phyloP scores from a whole-genome alignment of 2,329 filamentous ascomycete species.

The Fusarium xyrophilum region DNA sequence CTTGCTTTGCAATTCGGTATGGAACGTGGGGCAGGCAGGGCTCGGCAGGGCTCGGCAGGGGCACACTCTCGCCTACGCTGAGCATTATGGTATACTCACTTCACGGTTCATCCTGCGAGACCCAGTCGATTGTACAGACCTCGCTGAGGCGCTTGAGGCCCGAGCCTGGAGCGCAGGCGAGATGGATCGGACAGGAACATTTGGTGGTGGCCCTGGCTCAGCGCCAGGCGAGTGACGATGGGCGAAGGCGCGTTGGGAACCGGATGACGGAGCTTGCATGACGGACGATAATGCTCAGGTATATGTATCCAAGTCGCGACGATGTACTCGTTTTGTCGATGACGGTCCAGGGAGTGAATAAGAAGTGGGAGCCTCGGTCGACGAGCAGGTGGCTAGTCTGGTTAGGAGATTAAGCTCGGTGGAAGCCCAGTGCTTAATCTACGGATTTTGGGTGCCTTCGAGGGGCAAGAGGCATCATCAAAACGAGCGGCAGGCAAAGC shows the following conservation, averaged over 20 bases:
- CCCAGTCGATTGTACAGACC: conserved; percentile 57
- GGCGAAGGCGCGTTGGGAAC: conserved; percentile 58
- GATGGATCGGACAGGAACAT: conserved; percentile 62
- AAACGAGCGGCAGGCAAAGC: conserved; percentile 33
- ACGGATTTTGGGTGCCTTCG: conserved; percentile 36
- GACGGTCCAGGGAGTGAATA: neutral
- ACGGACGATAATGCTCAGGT: conserved; percentile 7
- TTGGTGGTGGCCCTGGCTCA: conserved; percentile 65
- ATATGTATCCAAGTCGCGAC: conserved; percentile 9
- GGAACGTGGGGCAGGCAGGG: conserved; percentile 32
- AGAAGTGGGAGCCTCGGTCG: neutral
- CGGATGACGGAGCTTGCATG: conserved; percentile 37
- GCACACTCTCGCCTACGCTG: conserved; percentile 15
- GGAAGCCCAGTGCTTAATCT: conserved; percentile 26
- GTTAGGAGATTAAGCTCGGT: conserved; percentile 11
- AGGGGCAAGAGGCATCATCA: conserved; percentile 41
- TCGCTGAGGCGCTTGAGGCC: conserved; percentile 71
- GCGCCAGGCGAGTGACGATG: conserved; percentile 70
- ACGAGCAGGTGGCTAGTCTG: neutral
- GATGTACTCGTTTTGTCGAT: neutral
- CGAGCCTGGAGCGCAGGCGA: conserved; percentile 70
- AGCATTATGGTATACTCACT: conserved; percentile 38
- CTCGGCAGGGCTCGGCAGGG: conserved; percentile 34
- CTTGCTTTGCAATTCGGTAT: conserved; percentile 21
- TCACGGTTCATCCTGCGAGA: conserved; percentile 47